These are phyloP conservation scores for Metschnikowia kofuensis DNA, from an alignment of 805 yeast species.

Conservation along the genomic window DNA sequence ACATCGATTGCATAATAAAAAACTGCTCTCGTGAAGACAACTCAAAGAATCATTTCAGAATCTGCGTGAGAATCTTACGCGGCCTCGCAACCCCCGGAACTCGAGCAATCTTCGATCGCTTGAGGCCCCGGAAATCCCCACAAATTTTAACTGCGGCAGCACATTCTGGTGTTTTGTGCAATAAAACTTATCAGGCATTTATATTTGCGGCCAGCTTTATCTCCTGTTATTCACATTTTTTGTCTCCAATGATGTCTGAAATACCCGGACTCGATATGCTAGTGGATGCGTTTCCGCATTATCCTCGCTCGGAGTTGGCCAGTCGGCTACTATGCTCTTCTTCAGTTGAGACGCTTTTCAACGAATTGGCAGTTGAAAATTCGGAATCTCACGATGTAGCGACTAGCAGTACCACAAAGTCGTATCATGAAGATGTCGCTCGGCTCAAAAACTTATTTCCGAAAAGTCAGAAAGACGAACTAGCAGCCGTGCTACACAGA, in stretches of 20 bases:
- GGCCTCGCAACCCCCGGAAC: too few species aligned
- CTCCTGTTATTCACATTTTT: too few species aligned
- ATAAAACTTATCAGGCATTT: too few species aligned
- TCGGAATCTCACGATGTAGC: background rate
- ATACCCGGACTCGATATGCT: constrained; percentile 20
- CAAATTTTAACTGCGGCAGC: too few species aligned
- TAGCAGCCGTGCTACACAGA: constrained; percentile 29
- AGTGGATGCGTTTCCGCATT: constrained; percentile 27
- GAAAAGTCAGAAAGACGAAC: constrained; percentile 24
- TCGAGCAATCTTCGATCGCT: too few species aligned
- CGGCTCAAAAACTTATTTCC: constrained; percentile 48
- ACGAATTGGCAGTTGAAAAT: constrained; percentile 21
- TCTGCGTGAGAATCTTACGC: too few species aligned
- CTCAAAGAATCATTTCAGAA: too few species aligned
- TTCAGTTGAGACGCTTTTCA: constrained; percentile 24
- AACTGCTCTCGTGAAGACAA: too few species aligned
- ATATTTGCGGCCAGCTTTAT: too few species aligned
- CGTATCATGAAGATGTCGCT: constrained; percentile 17
- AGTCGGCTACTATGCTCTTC: constrained; percentile 23
- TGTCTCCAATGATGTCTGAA: constrained; percentile 1
- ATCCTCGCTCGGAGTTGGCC: constrained; percentile 26
- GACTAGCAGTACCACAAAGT: background rate
- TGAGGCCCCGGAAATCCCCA: too few species aligned
- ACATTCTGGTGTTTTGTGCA: too few species aligned
- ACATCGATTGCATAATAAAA: too few species aligned